Evolutionary conservation across 2,329 filamentous ascomycete genomes (phyloP).

Genomic region (Cordyceps pruinosa): DNA sequence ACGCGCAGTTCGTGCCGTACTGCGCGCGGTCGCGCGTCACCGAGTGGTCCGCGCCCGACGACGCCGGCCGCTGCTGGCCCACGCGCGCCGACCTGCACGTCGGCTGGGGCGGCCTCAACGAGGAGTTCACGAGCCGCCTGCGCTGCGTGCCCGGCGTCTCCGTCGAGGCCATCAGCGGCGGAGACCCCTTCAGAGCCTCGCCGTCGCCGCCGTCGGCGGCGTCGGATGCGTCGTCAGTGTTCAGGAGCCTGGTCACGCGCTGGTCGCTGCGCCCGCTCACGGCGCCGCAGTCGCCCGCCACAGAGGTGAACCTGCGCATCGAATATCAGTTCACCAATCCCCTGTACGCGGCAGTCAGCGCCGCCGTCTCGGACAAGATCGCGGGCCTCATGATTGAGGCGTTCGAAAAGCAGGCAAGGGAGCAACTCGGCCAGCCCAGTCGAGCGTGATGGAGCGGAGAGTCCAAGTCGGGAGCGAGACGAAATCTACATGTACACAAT

Average conservation of each 20-base stretch:
- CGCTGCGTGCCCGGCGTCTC: conserved; percentile 66
- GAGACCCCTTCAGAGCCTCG: conserved; percentile 23
- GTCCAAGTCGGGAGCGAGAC: too few species aligned
- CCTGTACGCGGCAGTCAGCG: conserved; percentile 76
- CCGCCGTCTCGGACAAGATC: conserved; percentile 74
- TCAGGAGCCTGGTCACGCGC: conserved; percentile 61
- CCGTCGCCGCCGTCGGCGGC: conserved; percentile 18
- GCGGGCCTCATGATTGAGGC: conserved; percentile 86
- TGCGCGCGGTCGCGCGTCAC: conserved; percentile 74
- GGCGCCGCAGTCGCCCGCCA: conserved; percentile 31
- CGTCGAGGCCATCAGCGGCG: conserved; percentile 72
- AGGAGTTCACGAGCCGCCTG: conserved; percentile 74
- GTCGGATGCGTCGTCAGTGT: conserved; percentile 41
- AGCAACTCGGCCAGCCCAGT: conserved; percentile 20
- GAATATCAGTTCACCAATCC: conserved; percentile 83
- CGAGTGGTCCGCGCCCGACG: conserved; percentile 54
- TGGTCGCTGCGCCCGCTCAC: conserved; percentile 54
- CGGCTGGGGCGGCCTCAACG: conserved; percentile 77
- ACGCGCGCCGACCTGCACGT: conserved; percentile 71
- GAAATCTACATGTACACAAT: background rate
- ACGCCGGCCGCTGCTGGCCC: conserved; percentile 52
- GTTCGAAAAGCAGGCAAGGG: conserved; percentile 74
- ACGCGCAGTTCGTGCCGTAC: conserved; percentile 86
- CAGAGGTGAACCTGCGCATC: conserved; percentile 69
- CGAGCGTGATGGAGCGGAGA: background rate